Evolutionary conservation across 768 basidiomycete species (phyloP).

Genomic region (Tricholoma hemisulphureum): DNA sequence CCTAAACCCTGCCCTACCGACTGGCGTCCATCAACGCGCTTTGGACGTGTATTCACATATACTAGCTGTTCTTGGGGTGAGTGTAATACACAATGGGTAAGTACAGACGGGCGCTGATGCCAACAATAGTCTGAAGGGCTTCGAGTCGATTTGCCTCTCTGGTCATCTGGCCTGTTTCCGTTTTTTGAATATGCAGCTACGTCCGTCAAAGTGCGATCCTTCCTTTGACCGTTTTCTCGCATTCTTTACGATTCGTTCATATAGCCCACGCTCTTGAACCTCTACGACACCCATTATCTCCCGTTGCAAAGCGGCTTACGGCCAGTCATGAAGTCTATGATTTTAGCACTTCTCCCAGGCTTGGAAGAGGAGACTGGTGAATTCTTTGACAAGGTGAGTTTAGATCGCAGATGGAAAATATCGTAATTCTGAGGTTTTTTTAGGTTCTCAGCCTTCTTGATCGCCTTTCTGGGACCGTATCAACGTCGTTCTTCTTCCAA

Average conservation of each 20-base stretch:
- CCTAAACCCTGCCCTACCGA: slow-evolving; percentile 94
- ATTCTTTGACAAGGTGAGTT: slow-evolving; percentile 83
- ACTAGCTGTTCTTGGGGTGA: slow-evolving; percentile 83
- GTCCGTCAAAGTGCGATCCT: slow-evolving; percentile 78
- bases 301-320: slow-evolving; percentile 79
- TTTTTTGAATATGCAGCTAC: slow-evolving; percentile 99
- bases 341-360: slow-evolving; percentile 90
- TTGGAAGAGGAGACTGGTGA: slow-evolving; percentile 97
- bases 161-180: slow-evolving; percentile 95
- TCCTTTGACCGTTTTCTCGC: not conserved
- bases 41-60: slow-evolving; percentile 94
- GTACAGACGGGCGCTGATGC: slow-evolving; percentile 2
- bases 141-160: slow-evolving; percentile 80
- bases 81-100: slow-evolving; percentile 25
- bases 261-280: slow-evolving; percentile 81
- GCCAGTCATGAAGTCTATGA: slow-evolving; percentile 92
- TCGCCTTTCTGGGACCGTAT: slow-evolving; percentile 78
- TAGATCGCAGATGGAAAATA: not conserved
- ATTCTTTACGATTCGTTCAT: not conserved
- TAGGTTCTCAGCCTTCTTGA: slow-evolving; percentile 82
- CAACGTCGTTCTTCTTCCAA: slow-evolving; percentile 89
- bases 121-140: slow-evolving; percentile 78
- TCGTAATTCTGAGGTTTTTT: not conserved
- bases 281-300: slow-evolving; percentile 92
- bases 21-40: slow-evolving; percentile 95